These are phyloP conservation scores for Candida neerlandica DNA, from an alignment of 1,139 yeast species.

Conservation along the genomic window DNA sequence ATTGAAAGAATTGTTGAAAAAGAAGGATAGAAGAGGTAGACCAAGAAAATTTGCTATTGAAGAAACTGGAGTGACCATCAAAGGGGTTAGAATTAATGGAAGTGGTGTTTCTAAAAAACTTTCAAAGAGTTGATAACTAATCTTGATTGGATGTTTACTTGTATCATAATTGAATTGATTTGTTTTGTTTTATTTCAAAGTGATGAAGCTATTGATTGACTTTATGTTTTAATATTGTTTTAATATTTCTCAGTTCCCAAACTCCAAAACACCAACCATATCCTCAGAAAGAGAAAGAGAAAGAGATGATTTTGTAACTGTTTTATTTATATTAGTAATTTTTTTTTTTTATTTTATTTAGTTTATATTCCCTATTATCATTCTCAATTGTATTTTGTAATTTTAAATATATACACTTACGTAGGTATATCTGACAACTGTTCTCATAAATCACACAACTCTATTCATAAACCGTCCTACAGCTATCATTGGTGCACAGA, in stretches of 20 bases:
- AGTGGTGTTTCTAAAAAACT: constrained; percentile 18
- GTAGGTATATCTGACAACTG: neutral
- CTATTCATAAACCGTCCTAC: constrained; percentile 49
- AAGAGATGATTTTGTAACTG: neutral
- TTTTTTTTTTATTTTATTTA: neutral
- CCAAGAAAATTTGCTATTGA: constrained; percentile 55
- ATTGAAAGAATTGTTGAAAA: constrained; percentile 40
- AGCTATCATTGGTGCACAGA: constrained; percentile 54
- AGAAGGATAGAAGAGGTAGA: constrained; percentile 51
- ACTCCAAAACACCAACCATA: neutral
- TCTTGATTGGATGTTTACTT: neutral
- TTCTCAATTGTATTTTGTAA: neutral
- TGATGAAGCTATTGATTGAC: neutral
- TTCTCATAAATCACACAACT: constrained; percentile 27
- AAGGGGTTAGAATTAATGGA: constrained; percentile 49
- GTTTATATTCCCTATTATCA: neutral
- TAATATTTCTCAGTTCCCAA: neutral
- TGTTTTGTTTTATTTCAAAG: neutral
- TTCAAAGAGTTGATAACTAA: neutral
- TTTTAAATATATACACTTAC: constrained; percentile 8
- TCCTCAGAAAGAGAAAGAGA: neutral
- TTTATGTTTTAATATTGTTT: neutral
- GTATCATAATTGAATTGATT: neutral
- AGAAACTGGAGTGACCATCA: constrained; percentile 51
- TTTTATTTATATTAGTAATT: neutral